A percentile compares a stretch with the other conserved stretches of the same genome.
These are phyloP conservation scores for Solanum lycopersicoides DNA, from an alignment of 257 asterid species.

Conservation along the genomic window DNA sequence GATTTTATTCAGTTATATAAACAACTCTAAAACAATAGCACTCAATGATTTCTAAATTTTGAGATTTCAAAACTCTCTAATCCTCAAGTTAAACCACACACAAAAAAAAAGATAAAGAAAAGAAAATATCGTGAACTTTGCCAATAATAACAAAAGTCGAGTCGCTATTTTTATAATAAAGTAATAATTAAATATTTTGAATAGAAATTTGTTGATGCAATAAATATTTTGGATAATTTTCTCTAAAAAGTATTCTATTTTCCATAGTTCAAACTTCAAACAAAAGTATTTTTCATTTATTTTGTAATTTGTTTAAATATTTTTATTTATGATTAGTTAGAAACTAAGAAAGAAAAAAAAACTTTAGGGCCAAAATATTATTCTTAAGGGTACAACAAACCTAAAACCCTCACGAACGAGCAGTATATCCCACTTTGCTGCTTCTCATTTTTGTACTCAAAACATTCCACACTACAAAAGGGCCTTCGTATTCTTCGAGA, in stretches of 20 bases:
- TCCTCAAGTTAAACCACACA: not conserved
- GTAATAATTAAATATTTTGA: not conserved
- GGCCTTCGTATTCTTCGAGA: not conserved
- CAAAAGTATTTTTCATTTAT: not conserved
- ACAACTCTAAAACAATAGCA: not conserved
- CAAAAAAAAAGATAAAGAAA: not conserved
- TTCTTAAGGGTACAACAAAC: not conserved
- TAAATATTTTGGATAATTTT: not conserved
- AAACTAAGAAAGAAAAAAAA: not conserved
- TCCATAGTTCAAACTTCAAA: not conserved
- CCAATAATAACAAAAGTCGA: not conserved
- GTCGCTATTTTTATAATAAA: not conserved
- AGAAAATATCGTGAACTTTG: not conserved
- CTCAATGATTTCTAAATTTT: not conserved
- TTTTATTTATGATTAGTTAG: not conserved
- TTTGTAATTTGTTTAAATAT: not conserved
- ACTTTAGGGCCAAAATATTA: not conserved
- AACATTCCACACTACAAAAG: not conserved
- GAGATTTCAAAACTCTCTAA: not conserved
- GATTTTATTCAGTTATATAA: too few relatives aligned
- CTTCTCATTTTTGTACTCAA: not conserved
- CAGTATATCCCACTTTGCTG: not conserved
- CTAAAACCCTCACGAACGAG: not conserved
- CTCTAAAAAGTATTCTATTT: not conserved
- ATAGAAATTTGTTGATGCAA: not conserved